Conservation (phyloP, 2,329 filamentous ascomycete genomes). For the Trichoderma sp. region DNA sequence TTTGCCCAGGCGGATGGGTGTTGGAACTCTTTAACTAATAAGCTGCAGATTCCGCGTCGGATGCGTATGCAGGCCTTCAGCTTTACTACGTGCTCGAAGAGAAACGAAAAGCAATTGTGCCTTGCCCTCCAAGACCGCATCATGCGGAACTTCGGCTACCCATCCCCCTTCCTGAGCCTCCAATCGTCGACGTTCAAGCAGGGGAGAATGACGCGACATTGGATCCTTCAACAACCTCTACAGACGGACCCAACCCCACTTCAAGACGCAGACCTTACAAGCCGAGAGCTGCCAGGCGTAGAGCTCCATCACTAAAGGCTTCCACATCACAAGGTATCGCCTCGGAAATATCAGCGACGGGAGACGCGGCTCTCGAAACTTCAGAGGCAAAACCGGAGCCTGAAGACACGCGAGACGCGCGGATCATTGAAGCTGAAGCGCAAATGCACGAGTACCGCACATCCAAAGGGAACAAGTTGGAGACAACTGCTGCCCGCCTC, state of each 20-base stretch:
- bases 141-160: conserved; percentile 68
- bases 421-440: conserved; percentile 49
- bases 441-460: conserved; percentile 44
- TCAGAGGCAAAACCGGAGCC: background rate
- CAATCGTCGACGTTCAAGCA: conserved; percentile 18
- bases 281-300: conserved; percentile 29
- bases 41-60: conserved; percentile 70
- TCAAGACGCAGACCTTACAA: conserved; percentile 4
- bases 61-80: conserved; percentile 78
- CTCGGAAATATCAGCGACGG: background rate
- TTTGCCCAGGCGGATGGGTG: background rate
- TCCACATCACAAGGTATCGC: background rate
- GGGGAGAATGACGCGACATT: conserved; percentile 40
- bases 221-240: conserved; percentile 2
- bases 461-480: conserved; percentile 33
- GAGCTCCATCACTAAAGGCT: background rate
- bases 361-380: background rate
- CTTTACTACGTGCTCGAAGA: conserved; percentile 73
- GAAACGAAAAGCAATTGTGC: conserved; percentile 65
- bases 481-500: conserved; percentile 44
- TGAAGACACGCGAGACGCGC: conserved; percentile 41
- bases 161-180: conserved; percentile 53
- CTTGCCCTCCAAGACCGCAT: conserved; percentile 70
- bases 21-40: background rate
- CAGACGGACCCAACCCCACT: conserved; percentile 5